Conservation (phyloP, 768 basidiomycete species). For the Imleria badia region DNA sequence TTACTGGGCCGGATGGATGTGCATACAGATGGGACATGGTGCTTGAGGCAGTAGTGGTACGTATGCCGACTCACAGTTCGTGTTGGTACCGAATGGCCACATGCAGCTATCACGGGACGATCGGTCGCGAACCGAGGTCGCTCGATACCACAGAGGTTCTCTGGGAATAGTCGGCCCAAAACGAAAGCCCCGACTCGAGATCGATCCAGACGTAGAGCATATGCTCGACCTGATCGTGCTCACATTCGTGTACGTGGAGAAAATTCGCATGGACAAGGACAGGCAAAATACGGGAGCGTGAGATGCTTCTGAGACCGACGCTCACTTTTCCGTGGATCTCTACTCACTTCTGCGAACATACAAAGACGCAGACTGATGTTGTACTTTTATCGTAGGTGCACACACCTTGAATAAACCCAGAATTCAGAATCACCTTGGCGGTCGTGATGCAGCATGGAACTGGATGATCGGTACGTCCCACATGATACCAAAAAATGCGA, state of each 20-base stretch:
- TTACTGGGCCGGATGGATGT: slow-evolving; percentile 33
- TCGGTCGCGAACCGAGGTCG: slow-evolving; percentile 10
- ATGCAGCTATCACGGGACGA: slow-evolving; percentile 24
- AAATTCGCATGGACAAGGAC: slow-evolving; percentile 29
- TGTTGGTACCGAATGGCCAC: background rate
- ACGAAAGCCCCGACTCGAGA: slow-evolving; percentile 17
- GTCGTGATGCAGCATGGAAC: background rate
- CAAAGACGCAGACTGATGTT: background rate
- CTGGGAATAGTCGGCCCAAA: slow-evolving; percentile 22
- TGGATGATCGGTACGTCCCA: background rate
- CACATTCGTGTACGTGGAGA: slow-evolving; percentile 35
- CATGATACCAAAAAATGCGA: background rate
- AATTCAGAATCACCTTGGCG: background rate
- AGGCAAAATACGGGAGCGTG: background rate
- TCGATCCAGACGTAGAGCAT: slow-evolving; percentile 18
- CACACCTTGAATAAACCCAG: slow-evolving; percentile 2
- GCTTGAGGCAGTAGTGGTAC: slow-evolving; percentile 9
- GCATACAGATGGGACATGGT: slow-evolving; percentile 36
- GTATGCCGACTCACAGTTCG: background rate
- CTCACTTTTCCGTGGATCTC: background rate
- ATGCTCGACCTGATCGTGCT: slow-evolving; percentile 30
- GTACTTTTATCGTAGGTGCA: slow-evolving; percentile 8
- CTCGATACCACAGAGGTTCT: slow-evolving; percentile 20
- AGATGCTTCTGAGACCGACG: slow-evolving; percentile 1
- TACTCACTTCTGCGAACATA: background rate